Conservation (phyloP, 331 rosid genomes). For the Ulmus americana region DNA sequence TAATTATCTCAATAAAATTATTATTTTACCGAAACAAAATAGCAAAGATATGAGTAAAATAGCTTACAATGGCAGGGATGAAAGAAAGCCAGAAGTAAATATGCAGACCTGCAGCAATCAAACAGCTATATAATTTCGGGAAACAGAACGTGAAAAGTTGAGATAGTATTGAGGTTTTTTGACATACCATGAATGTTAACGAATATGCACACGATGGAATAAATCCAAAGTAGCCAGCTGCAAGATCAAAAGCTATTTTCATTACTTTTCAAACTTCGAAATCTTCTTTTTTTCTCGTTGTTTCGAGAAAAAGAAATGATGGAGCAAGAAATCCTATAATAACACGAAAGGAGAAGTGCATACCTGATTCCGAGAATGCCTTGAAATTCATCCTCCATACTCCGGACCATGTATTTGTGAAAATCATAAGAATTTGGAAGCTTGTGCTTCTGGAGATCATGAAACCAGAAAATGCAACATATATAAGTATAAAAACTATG, state of each 20-base stretch:
- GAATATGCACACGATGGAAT: conserved; percentile 80
- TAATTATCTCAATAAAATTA: too few species aligned
- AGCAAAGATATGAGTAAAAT: conserved; percentile 10
- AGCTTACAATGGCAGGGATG: conserved; percentile 85
- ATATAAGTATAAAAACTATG: conserved; percentile 6
- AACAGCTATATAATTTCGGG: conserved; percentile 9
- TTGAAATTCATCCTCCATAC: conserved; percentile 97
- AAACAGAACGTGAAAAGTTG: conserved; percentile 12
- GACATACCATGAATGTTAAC: conserved; percentile 74
- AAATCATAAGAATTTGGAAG: conserved; percentile 75
- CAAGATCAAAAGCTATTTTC: conserved; percentile 26
- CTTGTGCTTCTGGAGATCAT: conserved; percentile 62
- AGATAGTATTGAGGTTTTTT: too few species aligned
- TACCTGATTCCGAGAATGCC: conserved; percentile 93
- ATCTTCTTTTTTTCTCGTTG: too few species aligned
- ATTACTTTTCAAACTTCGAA: neutral
- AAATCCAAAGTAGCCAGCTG: conserved; percentile 93
- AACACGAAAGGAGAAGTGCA: conserved; percentile 4
- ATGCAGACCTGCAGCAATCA: conserved; percentile 58
- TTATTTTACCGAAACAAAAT: neutral
- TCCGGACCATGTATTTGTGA: conserved; percentile 79
- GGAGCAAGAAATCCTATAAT: neutral
- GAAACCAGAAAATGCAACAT: conserved; percentile 1
- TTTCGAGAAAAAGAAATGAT: too few species aligned
- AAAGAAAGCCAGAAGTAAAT: conserved; percentile 96